phyloP scores from a whole-genome alignment of 73 alveolate genomes.

The Effrenium voratum region DNA sequence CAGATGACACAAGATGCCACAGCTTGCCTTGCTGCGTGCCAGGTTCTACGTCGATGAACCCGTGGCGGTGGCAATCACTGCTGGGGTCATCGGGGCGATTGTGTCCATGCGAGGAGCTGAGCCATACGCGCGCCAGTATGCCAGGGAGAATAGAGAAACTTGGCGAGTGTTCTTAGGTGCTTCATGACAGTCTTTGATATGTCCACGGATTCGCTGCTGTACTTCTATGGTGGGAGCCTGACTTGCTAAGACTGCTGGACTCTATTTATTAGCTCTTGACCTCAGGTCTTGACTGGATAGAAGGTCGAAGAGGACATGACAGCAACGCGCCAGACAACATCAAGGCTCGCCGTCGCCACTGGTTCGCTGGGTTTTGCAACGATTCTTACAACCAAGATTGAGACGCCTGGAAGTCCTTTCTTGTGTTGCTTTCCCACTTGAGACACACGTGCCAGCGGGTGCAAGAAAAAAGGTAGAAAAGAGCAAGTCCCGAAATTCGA shows the following conservation, averaged over 20 bases:
- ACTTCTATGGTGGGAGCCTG: slow-evolving; percentile 39
- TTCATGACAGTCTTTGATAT: slow-evolving; percentile 79
- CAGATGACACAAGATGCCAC: background rate
- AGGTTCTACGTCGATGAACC: slow-evolving; percentile 84
- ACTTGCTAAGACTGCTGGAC: background rate
- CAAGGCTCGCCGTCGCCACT: slow-evolving; percentile 23
- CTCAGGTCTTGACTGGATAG: slow-evolving; percentile 65
- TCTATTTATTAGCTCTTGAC: too few relatives aligned
- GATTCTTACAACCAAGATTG: too few relatives aligned
- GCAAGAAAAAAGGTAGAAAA: too few relatives aligned
- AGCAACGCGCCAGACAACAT: slow-evolving; percentile 87
- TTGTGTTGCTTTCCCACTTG: too few relatives aligned
- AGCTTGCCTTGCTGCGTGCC: background rate
- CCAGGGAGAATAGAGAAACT: background rate
- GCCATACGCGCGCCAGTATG: background rate
- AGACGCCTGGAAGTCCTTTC: too few relatives aligned
- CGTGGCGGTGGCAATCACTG: slow-evolving; percentile 61
- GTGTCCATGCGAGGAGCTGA: slow-evolving; percentile 41
- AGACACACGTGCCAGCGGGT: too few relatives aligned
- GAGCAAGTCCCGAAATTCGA: too few relatives aligned
- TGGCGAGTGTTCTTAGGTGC: slow-evolving; percentile 1
- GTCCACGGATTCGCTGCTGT: slow-evolving; percentile 79
- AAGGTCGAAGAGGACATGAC: slow-evolving; percentile 38
- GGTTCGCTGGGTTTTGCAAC: too few relatives aligned
- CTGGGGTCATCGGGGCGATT: slow-evolving; percentile 61